These are phyloP conservation scores for Monilinia vaccinii-corymbosi DNA, from an alignment of 2,329 filamentous ascomycete genomes.

Conservation along the genomic window DNA sequence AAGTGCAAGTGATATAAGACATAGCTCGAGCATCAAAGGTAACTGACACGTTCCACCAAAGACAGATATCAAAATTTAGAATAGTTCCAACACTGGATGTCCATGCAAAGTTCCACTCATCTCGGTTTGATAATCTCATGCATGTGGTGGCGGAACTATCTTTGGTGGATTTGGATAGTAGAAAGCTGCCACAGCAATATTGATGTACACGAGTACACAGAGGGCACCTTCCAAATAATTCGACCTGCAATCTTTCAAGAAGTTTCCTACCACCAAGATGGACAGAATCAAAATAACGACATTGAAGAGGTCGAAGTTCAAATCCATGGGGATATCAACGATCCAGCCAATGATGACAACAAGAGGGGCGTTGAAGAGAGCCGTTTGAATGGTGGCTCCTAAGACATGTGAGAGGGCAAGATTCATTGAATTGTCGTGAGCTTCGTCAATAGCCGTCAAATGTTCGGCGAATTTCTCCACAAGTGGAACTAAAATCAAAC, in stretches of 20 bases:
- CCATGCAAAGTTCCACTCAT: background rate
- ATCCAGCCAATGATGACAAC: conserved; percentile 81
- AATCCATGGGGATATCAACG: conserved; percentile 57
- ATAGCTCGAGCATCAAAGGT: background rate
- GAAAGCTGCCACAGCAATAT: conserved; percentile 49
- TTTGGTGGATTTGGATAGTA: conserved; percentile 41
- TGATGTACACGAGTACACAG: conserved; percentile 59
- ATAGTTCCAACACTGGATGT: background rate
- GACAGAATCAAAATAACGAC: conserved; percentile 68
- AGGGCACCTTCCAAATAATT: conserved; percentile 85
- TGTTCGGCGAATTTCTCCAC: conserved; percentile 85
- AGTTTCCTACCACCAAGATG: conserved; percentile 80
- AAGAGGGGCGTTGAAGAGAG: conserved; percentile 77
- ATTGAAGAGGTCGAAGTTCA: conserved; percentile 85
- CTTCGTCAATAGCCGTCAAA: conserved; percentile 75
- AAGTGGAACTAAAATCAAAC: conserved; percentile 69
- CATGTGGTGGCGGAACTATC: background rate
- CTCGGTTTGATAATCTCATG: background rate
- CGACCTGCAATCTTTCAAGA: conserved; percentile 77
- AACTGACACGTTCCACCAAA: background rate
- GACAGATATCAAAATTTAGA: background rate
- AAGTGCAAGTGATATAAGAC: background rate
- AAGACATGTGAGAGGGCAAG: conserved; percentile 21
- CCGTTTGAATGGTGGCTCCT: conserved; percentile 80
- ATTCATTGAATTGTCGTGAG: conserved; percentile 66